Percentiles rank a stretch among this genome's conserved stretches.
phyloP scores from a whole-genome alignment of 2,329 filamentous ascomycete species.

The Zelopaecilomyces penicillatus region DNA sequence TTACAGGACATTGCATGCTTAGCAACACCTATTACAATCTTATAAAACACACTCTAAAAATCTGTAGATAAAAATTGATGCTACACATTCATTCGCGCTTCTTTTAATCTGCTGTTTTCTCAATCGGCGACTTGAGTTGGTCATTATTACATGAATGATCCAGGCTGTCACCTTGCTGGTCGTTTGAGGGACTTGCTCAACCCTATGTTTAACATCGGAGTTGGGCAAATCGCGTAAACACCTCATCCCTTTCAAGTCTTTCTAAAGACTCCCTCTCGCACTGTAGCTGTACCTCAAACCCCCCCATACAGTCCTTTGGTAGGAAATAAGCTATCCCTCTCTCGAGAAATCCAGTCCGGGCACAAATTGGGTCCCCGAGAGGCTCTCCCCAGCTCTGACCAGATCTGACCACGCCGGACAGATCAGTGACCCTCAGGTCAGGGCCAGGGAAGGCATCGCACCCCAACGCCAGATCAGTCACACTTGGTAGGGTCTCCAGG shows the following conservation, averaged over 20 bases:
- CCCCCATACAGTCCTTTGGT: background rate
- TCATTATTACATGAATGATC: too few species aligned
- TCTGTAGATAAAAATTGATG: too few species aligned
- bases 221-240: slow-evolving; percentile 32
- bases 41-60: too few species aligned
- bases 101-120: too few species aligned
- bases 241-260: background rate
- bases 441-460: background rate
- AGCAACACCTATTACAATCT: too few species aligned
- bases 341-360: background rate
- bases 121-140: too few species aligned
- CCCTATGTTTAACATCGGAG: slow-evolving; percentile 8
- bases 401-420: background rate
- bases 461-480: background rate
- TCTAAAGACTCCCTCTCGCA: background rate
- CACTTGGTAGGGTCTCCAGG: background rate
- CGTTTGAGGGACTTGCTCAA: too few species aligned
- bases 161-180: too few species aligned
- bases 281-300: slow-evolving; percentile 2
- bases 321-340: background rate
- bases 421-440: background rate
- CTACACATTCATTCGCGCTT: too few species aligned
- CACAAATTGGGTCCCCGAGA: background rate
- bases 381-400: background rate
- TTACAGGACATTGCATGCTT: too few species aligned